Evolutionary conservation across 371 early-diverging fungal species (phyloP).

Genomic region (Syncephalastrum racemosum): DNA sequence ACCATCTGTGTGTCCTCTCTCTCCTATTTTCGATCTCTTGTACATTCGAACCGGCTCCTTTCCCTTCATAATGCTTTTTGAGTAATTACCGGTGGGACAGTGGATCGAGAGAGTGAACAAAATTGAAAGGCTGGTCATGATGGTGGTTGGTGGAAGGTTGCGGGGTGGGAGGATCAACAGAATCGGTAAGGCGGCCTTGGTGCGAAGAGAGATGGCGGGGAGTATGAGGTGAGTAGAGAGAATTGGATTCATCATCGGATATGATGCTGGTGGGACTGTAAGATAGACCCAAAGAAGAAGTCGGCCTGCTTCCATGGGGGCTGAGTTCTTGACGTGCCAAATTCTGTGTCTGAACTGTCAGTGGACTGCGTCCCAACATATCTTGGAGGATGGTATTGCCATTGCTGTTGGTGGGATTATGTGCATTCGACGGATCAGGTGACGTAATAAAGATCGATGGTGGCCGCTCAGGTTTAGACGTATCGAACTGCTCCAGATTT

Average conservation of each 20-base stretch:
- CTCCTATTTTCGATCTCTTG: too few species aligned
- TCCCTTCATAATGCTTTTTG: too few species aligned
- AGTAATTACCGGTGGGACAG: constrained; percentile 20
- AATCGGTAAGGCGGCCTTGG: constrained; percentile 1
- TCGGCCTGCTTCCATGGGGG: constrained; percentile 11
- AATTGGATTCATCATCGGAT: constrained; percentile 22
- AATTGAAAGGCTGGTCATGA: constrained; percentile 12
- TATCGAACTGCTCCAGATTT: constrained; percentile 5
- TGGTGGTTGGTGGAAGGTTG: constrained; percentile 11
- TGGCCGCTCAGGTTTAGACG: constrained; percentile 13
- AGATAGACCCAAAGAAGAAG: constrained; percentile 3
- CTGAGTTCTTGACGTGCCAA: constrained; percentile 6
- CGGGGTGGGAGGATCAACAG: constrained; percentile 11
- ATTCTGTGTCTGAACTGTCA: constrained; percentile 18
- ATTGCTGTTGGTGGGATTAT: too few species aligned
- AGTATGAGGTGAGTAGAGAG: constrained; percentile 21
- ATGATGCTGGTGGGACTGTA: constrained; percentile 17
- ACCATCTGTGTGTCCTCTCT: too few species aligned
- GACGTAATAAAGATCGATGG: constrained; percentile 60
- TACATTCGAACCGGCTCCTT: too few species aligned
- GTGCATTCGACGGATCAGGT: constrained; percentile 26
- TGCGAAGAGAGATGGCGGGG: constrained; percentile 10
- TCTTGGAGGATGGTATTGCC: too few species aligned
- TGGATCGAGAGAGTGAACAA: constrained; percentile 22
- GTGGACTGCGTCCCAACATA: constrained; percentile 7